A percentile compares a stretch with the other conserved stretches of the same genome.
Evolutionary conservation across 192 early-diverging fungal genomes (phyloP).

Genomic region (Backusella circina): DNA sequence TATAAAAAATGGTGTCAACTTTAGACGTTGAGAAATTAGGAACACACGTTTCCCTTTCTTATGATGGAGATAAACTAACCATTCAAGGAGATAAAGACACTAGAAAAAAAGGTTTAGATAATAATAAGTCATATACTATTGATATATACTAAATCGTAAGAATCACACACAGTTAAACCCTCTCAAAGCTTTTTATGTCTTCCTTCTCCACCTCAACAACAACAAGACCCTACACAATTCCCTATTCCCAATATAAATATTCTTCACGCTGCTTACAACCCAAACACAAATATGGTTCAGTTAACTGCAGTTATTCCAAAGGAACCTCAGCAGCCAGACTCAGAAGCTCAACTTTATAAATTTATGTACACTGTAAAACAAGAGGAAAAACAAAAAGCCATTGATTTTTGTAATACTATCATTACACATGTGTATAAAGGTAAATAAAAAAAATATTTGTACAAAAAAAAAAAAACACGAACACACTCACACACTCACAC

Average conservation of each 20-base stretch:
- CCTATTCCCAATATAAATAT: conserved; percentile 23
- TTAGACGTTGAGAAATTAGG: conserved; percentile 8
- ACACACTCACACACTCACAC: too few species aligned
- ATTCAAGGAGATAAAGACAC: conserved; percentile 26
- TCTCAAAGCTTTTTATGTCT: conserved; percentile 15
- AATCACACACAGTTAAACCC: conserved; percentile 12
- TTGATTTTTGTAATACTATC: conserved; percentile 13
- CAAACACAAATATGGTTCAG: conserved; percentile 22
- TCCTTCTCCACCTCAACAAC: conserved; percentile 12
- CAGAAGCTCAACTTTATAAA: conserved; percentile 16
- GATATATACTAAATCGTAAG: too few species aligned
- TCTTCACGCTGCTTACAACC: background rate
- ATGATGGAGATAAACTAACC: conserved; percentile 21
- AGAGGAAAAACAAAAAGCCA: conserved; percentile 9
- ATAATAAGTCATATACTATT: background rate
- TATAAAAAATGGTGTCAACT: background rate
- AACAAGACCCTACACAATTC: conserved; percentile 14
- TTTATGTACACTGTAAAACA: conserved; percentile 20
- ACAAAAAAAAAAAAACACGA: background rate
- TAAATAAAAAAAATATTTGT: background rate
- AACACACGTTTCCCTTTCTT: conserved; percentile 12
- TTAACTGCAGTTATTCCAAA: conserved; percentile 22
- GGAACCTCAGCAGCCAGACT: background rate
- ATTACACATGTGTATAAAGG: conserved; percentile 23
- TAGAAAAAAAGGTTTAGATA: conserved; percentile 14